A percentile compares a stretch with the other conserved stretches of the same genome.
Conservation (phyloP, 148 eudicot genomes). For the Chenopodium formosanum region DNA sequence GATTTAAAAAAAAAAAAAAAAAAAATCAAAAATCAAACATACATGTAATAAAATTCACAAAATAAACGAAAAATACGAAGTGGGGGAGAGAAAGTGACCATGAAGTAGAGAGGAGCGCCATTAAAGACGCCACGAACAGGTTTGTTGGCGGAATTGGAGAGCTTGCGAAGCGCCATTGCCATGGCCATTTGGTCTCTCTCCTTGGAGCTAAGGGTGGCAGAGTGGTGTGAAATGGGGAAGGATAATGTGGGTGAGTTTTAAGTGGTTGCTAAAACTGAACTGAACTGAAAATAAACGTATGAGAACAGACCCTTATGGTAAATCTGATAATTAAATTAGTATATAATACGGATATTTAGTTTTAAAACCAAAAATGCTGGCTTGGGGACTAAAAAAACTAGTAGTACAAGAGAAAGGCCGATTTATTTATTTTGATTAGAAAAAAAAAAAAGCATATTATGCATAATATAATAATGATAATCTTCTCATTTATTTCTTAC, state of each 20-base stretch:
- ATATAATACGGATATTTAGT: no score
- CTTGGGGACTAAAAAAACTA: no score
- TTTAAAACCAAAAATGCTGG: no score
- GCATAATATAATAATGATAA: no score
- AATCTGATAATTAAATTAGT: no score
- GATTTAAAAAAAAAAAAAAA: neutral
- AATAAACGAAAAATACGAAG: neutral
- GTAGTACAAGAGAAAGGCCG: no score
- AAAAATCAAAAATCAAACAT: neutral
- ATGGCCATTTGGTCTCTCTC: conserved; percentile 57
- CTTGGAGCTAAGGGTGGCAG: neutral
- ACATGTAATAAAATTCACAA: neutral
- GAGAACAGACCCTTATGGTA: no score
- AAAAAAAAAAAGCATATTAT: no score
- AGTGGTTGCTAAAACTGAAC: conserved; percentile 33
- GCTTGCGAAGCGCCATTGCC: conserved; percentile 87
- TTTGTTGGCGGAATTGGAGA: conserved; percentile 65
- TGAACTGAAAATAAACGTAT: no score
- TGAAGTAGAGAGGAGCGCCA: conserved; percentile 60
- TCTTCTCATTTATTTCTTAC: no score
- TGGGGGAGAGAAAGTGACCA: conserved; percentile 41
- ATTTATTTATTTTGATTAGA: no score
- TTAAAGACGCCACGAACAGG: conserved; percentile 52
- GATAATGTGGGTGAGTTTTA: conserved; percentile 37
- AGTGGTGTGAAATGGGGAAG: neutral